Evolutionary conservation across 179 eudicot species (phyloP).

Genomic region (Heliamphora pulchella): DNA sequence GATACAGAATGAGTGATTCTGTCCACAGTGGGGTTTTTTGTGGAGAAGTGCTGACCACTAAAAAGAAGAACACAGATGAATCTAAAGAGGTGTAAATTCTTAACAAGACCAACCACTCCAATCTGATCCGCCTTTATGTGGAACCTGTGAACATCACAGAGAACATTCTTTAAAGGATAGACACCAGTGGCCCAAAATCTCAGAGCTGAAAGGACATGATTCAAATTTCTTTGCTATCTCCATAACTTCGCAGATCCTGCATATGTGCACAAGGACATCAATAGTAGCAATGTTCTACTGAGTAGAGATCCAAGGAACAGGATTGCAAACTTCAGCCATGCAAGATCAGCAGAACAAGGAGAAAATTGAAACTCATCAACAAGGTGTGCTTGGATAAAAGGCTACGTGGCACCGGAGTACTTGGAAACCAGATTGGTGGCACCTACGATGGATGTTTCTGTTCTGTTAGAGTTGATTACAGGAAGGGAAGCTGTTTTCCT

Average conservation of each 20-base stretch:
- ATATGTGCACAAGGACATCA: conserved; percentile 46
- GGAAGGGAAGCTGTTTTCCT: conserved; percentile 46
- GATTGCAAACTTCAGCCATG: conserved; percentile 37
- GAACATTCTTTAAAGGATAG: conserved; percentile 36
- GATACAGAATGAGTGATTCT: conserved; percentile 24
- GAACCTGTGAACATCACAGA: conserved; percentile 35
- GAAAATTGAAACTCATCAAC: conserved; percentile 22
- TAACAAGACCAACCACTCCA: conserved; percentile 39
- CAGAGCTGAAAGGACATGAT: conserved; percentile 19
- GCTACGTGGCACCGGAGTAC: conserved; percentile 51
- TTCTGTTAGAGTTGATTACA: conserved; percentile 59
- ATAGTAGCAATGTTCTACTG: conserved; percentile 35
- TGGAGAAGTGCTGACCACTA: conserved; percentile 28
- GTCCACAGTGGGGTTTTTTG: conserved; percentile 36
- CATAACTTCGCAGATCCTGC: conserved; percentile 43
- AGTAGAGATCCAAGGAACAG: conserved; percentile 33
- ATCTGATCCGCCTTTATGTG: conserved; percentile 39
- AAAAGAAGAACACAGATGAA: conserved; percentile 27
- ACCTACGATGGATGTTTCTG: conserved; percentile 71
- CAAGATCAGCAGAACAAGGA: conserved; percentile 21
- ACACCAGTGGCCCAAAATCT: conserved; percentile 13
- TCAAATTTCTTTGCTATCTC: conserved; percentile 37
- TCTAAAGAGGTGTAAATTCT: conserved; percentile 36
- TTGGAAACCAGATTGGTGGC: conserved; percentile 49
- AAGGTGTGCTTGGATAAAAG: conserved; percentile 26